Evolutionary conservation across 345 rosid genomes (phyloP), one percentile per base, ranked within the genome.

Genomic region (Kandelia obovata): DNA sequence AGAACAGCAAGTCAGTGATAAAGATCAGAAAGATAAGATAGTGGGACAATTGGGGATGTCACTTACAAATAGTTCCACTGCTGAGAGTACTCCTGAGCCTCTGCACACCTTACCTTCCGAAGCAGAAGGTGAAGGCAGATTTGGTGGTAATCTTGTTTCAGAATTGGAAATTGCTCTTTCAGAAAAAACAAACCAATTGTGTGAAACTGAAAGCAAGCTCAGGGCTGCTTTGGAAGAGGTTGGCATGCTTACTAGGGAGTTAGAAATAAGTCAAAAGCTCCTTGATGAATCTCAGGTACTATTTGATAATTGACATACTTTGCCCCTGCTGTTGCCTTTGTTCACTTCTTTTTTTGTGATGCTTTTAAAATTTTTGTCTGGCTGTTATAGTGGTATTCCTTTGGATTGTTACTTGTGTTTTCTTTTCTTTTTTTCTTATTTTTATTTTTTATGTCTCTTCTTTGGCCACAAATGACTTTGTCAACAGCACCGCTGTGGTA

Each of bases 201-300:
- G 72, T 75, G 97, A 90, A 79, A 81, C 78, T 20, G 92, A 82
- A 79, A 70, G 76, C 52, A 89, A 83, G 77, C 89, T 96, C 30
- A 80, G 73, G 70, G 85, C 82, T 85, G 95, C 84, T 62, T 27
- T 84, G 78, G 95, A 88, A 74, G 95, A 96, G 83, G 87, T 81
- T 71, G 83, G 77, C 39, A 49, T 79, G 78, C 88, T 92, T 43
- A 76, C 82, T 56, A 83, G 83, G 81, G 98, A 96, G 71, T 69
- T 96, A 73, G 98, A 96, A 75, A 77, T 63, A 58, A 89, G 82
- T 79, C 87, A 65, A 81, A 89, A 89, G 77, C 96, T 92, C 67
- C 97, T 90, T 15, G 88, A 92, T 71, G 99, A 96, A 87, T 96
- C 94, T 69, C 98, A 90, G 96, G 98, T 92, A 43, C 17, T 13